Percentiles rank a stretch among this genome's conserved stretches.
Evolutionary conservation across 1,139 yeast genomes (phyloP).

Genomic region (Oligophagozyma castellii): DNA sequence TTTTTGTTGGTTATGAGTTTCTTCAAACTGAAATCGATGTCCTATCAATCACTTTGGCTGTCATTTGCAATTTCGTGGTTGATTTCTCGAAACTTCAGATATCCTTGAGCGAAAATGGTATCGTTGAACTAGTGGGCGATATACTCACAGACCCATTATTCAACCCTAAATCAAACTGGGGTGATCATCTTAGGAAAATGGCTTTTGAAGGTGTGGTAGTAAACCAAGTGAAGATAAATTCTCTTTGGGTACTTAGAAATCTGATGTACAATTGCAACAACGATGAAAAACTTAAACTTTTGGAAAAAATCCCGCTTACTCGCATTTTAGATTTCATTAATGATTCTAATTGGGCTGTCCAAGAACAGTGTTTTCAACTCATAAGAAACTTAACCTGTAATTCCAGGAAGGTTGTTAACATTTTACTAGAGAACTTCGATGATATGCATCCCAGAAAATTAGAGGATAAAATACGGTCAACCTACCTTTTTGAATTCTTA

Average conservation of each 20-base stretch:
- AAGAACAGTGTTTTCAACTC: slow-evolving; percentile 59
- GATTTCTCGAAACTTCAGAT: slow-evolving; percentile 68
- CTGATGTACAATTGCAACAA: slow-evolving; percentile 34
- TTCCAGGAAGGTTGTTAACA: slow-evolving; percentile 38
- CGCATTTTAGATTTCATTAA: slow-evolving; percentile 38
- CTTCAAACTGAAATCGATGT: slow-evolving; percentile 26
- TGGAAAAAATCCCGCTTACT: slow-evolving; percentile 37
- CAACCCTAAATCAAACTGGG: slow-evolving; percentile 12
- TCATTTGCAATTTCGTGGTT: slow-evolving; percentile 60
- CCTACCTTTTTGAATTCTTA: slow-evolving; percentile 27
- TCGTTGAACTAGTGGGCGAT: slow-evolving; percentile 35
- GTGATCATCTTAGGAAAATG: slow-evolving; percentile 3
- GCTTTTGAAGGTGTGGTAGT: slow-evolving; percentile 9
- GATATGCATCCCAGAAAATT: slow-evolving; percentile 12
- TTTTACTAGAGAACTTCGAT: slow-evolving; percentile 28
- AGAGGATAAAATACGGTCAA: slow-evolving; percentile 17
- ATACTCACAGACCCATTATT: slow-evolving; percentile 24
- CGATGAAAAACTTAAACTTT: slow-evolving; percentile 23
- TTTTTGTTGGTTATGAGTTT: slow-evolving; percentile 15
- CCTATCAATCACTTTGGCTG: slow-evolving; percentile 48
- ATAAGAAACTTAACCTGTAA: slow-evolving; percentile 62
- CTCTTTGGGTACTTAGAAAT: slow-evolving; percentile 46
- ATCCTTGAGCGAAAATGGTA: slow-evolving; percentile 41
- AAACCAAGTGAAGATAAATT: slow-evolving; percentile 30
- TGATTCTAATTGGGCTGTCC: slow-evolving; percentile 38